Percentiles rank a stretch among this genome's conserved stretches.
These are phyloP conservation scores for Meyerozyma elateridarum DNA, from an alignment of 1,139 yeast genomes.

Conservation along the genomic window DNA sequence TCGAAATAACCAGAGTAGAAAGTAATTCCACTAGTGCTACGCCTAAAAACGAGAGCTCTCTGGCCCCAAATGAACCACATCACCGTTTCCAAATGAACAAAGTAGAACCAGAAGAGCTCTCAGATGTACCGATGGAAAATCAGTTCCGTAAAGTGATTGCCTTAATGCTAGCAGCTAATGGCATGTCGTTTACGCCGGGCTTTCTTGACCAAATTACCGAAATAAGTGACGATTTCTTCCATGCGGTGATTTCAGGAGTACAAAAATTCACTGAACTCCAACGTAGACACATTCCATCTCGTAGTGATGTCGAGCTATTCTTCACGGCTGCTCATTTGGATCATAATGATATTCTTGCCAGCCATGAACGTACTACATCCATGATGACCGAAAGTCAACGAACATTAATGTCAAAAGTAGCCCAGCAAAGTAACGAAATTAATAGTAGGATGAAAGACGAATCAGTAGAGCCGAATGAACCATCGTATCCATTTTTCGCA, in stretches of 20 bases:
- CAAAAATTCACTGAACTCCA: constrained; percentile 61
- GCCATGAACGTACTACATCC: background rate
- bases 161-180: constrained; percentile 32
- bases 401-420: constrained; percentile 43
- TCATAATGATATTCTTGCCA: constrained; percentile 6
- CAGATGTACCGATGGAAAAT: constrained; percentile 26
- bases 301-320: constrained; percentile 52
- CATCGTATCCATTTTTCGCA: constrained; percentile 36
- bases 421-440: constrained; percentile 16
- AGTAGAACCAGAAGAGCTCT: background rate
- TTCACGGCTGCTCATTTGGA: constrained; percentile 43
- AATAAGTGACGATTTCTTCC: constrained; percentile 48
- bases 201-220: constrained; percentile 45
- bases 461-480: constrained; percentile 17
- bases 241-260: constrained; percentile 41
- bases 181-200: constrained; percentile 32
- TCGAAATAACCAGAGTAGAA: no score
- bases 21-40: no score
- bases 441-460: constrained; percentile 6
- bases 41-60: no score
- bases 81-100: no score
- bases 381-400: constrained; percentile 11
- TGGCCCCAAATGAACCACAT: no score
- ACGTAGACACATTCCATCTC: constrained; percentile 57
- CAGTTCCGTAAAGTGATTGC: constrained; percentile 32